Evolutionary conservation across 2,329 filamentous ascomycete genomes (phyloP).

Genomic region (Helotiales sp.): DNA sequence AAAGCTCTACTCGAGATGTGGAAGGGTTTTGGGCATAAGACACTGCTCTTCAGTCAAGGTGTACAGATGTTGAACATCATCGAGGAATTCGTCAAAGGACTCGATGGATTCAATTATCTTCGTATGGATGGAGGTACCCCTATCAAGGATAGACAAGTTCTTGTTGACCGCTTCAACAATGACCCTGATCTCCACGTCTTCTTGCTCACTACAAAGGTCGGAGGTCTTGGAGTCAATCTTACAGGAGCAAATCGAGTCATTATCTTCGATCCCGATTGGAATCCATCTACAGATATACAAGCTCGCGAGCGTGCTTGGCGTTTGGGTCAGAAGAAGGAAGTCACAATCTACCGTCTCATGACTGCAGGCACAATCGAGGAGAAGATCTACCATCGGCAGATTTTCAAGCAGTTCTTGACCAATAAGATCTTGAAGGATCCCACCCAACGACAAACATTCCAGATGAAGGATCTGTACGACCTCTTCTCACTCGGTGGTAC

Average conservation of each 20-base stretch:
- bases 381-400: slow-evolving; percentile 98
- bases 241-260: slow-evolving; percentile 96
- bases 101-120: slow-evolving; percentile 75
- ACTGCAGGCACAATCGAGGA: slow-evolving; percentile 97
- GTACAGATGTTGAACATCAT: slow-evolving; percentile 95
- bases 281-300: slow-evolving; percentile 94
- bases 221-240: slow-evolving; percentile 89
- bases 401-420: slow-evolving; percentile 97
- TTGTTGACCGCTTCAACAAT: slow-evolving; percentile 93
- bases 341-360: slow-evolving; percentile 97
- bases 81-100: slow-evolving; percentile 74
- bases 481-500: slow-evolving; percentile 80
- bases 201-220: slow-evolving; percentile 92
- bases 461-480: slow-evolving; percentile 88
- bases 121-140: slow-evolving; percentile 94
- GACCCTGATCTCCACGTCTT: slow-evolving; percentile 83
- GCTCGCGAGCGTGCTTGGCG: slow-evolving; percentile 96
- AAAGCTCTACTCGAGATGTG: slow-evolving; percentile 86
- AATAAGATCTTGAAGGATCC: slow-evolving; percentile 96
- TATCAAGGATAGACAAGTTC: slow-evolving; percentile 83
- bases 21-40: slow-evolving; percentile 86
- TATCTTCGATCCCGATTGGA: slow-evolving; percentile 99
- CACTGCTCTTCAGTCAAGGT: slow-evolving; percentile 89
- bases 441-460: slow-evolving; percentile 89
- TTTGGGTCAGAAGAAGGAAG: slow-evolving; percentile 90